Conservation (phyloP, 1,284 basidiomycete species). For the Melanopsichium pennsylvanicum region DNA sequence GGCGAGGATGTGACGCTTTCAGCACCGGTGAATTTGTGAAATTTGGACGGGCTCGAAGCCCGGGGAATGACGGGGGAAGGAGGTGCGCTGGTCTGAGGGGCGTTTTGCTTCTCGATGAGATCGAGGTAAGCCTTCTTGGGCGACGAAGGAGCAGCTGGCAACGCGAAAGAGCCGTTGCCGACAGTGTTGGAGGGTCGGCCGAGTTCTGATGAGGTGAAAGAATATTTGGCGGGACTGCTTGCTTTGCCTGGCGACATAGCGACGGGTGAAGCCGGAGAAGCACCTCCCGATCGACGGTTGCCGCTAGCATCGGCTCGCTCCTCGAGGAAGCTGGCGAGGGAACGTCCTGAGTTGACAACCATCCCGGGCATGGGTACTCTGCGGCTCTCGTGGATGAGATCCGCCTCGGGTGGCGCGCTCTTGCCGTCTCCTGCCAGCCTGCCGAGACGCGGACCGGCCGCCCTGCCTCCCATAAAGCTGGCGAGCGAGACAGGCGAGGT, state of each 20-base stretch:
- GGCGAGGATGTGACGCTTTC: slow-evolving; percentile 27
- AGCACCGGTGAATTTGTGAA: slow-evolving; percentile 19
- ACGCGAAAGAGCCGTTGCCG: slow-evolving; percentile 1
- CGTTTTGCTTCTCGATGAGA: slow-evolving; percentile 38
- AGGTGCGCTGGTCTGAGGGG: slow-evolving; percentile 15
- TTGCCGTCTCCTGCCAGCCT: slow-evolving; percentile 61
- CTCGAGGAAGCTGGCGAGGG: slow-evolving; percentile 59
- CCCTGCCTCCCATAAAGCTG: slow-evolving; percentile 63
- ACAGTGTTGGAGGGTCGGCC: slow-evolving; percentile 22
- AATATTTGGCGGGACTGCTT: slow-evolving; percentile 40
- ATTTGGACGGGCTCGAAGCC: slow-evolving; percentile 47
- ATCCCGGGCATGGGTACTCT: slow-evolving; percentile 50
- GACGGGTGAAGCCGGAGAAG: slow-evolving; percentile 18
- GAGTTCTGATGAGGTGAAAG: slow-evolving; percentile 27
- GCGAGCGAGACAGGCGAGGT: slow-evolving; percentile 59
- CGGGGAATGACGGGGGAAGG: slow-evolving; percentile 36
- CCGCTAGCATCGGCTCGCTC: slow-evolving; percentile 40
- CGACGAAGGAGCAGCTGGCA: slow-evolving; percentile 17
- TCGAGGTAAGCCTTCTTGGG: slow-evolving; percentile 45
- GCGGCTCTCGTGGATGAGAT: slow-evolving; percentile 46
- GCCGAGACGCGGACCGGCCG: slow-evolving; percentile 60
- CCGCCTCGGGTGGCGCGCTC: slow-evolving; percentile 55
- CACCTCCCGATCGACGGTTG: slow-evolving; percentile 5
- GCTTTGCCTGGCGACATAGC: slow-evolving; percentile 20
- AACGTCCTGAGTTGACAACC: slow-evolving; percentile 32